Evolutionary conservation across 768 basidiomycete species (phyloP).

Genomic region (Tephrocybe sp.): DNA sequence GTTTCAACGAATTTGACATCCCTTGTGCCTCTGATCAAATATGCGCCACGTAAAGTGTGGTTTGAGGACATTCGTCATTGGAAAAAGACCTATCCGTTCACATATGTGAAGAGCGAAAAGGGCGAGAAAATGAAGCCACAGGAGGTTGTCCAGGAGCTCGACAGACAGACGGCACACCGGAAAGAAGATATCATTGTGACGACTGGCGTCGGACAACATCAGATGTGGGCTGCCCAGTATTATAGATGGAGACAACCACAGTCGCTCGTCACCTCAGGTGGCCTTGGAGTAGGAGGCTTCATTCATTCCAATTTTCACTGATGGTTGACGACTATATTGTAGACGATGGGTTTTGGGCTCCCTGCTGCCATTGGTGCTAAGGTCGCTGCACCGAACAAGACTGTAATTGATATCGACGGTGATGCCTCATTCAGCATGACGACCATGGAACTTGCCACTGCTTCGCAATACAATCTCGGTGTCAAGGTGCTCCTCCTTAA

Average conservation of each 20-base stretch:
- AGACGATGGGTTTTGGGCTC: conserved; percentile 99
- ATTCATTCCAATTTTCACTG: background rate
- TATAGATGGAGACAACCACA: conserved; percentile 89
- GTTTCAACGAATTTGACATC: conserved; percentile 80
- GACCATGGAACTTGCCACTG: conserved; percentile 97
- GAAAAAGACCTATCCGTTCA: conserved; percentile 91
- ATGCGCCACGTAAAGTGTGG: conserved; percentile 72
- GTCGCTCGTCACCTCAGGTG: conserved; percentile 90
- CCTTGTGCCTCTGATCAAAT: conserved; percentile 77
- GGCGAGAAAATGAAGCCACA: conserved; percentile 90
- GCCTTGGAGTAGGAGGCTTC: conserved; percentile 75
- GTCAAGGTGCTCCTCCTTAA: conserved; percentile 93
- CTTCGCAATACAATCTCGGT: conserved; percentile 87
- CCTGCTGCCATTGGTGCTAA: conserved; percentile 96
- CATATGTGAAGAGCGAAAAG: conserved; percentile 64
- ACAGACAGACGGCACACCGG: conserved; percentile 68
- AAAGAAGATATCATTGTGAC: conserved; percentile 88
- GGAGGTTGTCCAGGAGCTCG: conserved; percentile 92
- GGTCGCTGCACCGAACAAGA: conserved; percentile 91
- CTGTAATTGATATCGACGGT: conserved; percentile 94
- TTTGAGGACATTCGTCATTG: conserved; percentile 78
- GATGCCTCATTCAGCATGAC: conserved; percentile 99
- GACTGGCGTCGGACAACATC: conserved; percentile 98
- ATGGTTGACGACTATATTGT: conserved; percentile 5
- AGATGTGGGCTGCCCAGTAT: conserved; percentile 99